Evolutionary conservation across 192 early-diverging fungal genomes (phyloP).

Genomic region (Lunasporangiospora selenospora): DNA sequence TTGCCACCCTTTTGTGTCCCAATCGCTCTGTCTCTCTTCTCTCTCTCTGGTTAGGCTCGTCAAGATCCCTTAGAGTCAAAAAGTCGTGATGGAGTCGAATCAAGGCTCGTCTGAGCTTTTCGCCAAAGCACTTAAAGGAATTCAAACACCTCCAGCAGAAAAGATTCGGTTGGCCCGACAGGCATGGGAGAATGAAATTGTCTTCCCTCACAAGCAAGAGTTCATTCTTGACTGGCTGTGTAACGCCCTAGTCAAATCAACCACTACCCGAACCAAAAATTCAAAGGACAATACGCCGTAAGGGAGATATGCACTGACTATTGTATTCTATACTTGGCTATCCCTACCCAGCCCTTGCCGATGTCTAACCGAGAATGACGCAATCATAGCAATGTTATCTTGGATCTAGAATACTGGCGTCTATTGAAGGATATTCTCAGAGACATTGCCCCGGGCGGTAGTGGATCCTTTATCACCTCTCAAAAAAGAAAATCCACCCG

Average conservation of each 20-base stretch:
- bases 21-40: too few species aligned
- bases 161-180: conserved; percentile 40
- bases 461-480: too few species aligned
- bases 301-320: neutral
- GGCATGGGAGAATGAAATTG: conserved; percentile 36
- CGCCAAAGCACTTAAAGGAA: conserved; percentile 43
- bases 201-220: conserved; percentile 50
- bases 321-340: too few species aligned
- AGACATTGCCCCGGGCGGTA: conserved; percentile 5
- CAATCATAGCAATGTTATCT: conserved; percentile 10
- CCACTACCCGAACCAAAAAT: conserved; percentile 21
- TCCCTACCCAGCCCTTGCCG: too few species aligned
- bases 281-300: conserved; percentile 27
- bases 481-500: too few species aligned
- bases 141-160: conserved; percentile 22
- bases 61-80: neutral
- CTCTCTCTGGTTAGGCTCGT: neutral
- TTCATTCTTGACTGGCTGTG: conserved; percentile 51
- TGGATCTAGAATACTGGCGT: conserved; percentile 41
- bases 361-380: too few species aligned
- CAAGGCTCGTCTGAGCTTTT: conserved; percentile 42
- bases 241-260: conserved; percentile 31
- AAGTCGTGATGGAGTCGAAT: conserved; percentile 30
- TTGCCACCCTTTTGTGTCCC: too few species aligned
- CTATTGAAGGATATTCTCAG: conserved; percentile 32